These are phyloP conservation scores for Gliomastix tumulicola DNA, from an alignment of 2,329 filamentous ascomycete species.

Conservation along the genomic window DNA sequence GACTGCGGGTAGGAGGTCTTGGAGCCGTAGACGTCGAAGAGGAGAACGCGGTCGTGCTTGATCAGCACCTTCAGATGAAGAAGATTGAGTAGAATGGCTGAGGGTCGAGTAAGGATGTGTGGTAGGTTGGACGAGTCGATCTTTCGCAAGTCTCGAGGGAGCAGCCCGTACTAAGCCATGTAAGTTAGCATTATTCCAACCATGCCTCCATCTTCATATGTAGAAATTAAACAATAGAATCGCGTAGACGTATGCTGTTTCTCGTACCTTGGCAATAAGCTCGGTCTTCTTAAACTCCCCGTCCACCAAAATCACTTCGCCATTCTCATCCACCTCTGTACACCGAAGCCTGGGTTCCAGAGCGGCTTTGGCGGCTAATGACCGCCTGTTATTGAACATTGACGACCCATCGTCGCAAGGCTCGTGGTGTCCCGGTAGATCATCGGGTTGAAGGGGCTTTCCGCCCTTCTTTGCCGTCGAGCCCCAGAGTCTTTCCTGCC, in stretches of 20 bases:
- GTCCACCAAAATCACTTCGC: slow-evolving; percentile 86
- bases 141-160: slow-evolving; percentile 92
- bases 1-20: slow-evolving; percentile 93
- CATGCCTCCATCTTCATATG: too few species aligned
- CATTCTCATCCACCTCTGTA: slow-evolving; percentile 89
- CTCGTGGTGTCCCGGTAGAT: slow-evolving; percentile 46
- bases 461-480: slow-evolving; percentile 24
- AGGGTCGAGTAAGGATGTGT: slow-evolving; percentile 88
- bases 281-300: slow-evolving; percentile 98
- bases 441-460: slow-evolving; percentile 44
- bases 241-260: too few species aligned
- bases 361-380: slow-evolving; percentile 66
- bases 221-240: too few species aligned
- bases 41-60: slow-evolving; percentile 86
- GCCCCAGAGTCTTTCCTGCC: slow-evolving; percentile 44
- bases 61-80: slow-evolving; percentile 95
- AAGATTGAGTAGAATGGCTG: slow-evolving; percentile 89
- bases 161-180: slow-evolving; percentile 65
- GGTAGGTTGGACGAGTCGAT: slow-evolving; percentile 95
- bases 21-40: slow-evolving; percentile 94
- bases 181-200: slow-evolving; percentile 1
- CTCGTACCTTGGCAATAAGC: slow-evolving; percentile 86
- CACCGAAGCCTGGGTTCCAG: slow-evolving; percentile 83
- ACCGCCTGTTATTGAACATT: slow-evolving; percentile 64
- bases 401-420: slow-evolving; percentile 48